phyloP scores from a whole-genome alignment of 495 filamentous ascomycete genomes.

The Xylaria longipes region DNA sequence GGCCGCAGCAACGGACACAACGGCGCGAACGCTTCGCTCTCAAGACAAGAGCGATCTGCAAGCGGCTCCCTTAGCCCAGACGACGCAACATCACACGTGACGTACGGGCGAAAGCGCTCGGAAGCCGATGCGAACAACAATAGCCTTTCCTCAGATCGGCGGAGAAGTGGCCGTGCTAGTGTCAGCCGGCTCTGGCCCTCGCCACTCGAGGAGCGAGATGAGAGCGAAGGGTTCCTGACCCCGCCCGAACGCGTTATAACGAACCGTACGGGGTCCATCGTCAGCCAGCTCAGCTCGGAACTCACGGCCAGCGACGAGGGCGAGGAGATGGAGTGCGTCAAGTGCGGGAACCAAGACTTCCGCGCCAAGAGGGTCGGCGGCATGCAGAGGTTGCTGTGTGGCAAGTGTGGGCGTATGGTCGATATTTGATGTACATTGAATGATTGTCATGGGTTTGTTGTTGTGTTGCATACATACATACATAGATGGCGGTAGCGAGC shows the following conservation, averaged over 20 bases:
- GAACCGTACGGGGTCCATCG: constrained; percentile 34
- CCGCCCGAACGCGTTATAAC: constrained; percentile 19
- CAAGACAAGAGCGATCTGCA: constrained; percentile 25
- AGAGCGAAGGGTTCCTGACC: constrained; percentile 20
- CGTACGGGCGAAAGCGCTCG: constrained; percentile 29
- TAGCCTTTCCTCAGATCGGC: constrained; percentile 28
- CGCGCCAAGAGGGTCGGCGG: constrained; percentile 41
- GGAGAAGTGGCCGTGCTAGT: constrained; percentile 28
- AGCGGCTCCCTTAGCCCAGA: constrained; percentile 25
- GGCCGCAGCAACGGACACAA: constrained; percentile 33
- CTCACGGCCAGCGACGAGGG: constrained; percentile 39
- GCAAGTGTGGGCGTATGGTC: constrained; percentile 37
- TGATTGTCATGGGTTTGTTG: neutral
- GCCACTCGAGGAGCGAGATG: constrained; percentile 27
- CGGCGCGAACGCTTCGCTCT: constrained; percentile 19
- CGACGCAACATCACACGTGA: neutral
- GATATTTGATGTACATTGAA: constrained; percentile 13
- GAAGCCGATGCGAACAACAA: constrained; percentile 19
- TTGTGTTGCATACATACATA: neutral
- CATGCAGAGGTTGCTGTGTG: constrained; percentile 38
- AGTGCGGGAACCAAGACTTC: constrained; percentile 45
- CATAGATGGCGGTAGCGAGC: neutral
- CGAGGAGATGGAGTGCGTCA: constrained; percentile 42
- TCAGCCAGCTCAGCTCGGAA: constrained; percentile 44
- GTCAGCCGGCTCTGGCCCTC: constrained; percentile 20